Evolutionary conservation across 768 basidiomycete genomes (phyloP).

Genomic region (Lanmaoa rubissima): DNA sequence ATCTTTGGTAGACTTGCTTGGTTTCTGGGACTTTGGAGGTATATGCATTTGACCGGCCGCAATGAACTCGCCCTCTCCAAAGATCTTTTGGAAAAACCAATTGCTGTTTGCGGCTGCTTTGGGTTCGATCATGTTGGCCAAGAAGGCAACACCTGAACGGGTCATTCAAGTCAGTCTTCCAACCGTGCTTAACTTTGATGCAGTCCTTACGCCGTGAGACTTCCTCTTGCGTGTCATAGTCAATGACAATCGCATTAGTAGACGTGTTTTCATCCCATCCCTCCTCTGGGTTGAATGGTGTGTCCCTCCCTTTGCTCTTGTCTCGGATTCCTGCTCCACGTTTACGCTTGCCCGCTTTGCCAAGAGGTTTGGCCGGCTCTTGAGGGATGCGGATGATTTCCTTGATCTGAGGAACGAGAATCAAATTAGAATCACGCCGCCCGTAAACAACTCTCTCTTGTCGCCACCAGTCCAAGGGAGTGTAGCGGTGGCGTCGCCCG

Average conservation of each 20-base stretch:
- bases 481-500: constrained; percentile 62
- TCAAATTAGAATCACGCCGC: constrained; percentile 47
- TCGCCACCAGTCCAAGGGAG: constrained; percentile 91
- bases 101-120: constrained; percentile 55
- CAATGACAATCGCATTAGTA: constrained; percentile 61
- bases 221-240: constrained; percentile 61
- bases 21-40: constrained; percentile 77
- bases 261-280: constrained; percentile 87
- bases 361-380: constrained; percentile 48
- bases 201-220: constrained; percentile 64
- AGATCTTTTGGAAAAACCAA: constrained; percentile 90
- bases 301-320: constrained; percentile 36
- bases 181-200: background rate
- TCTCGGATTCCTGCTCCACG: constrained; percentile 30
- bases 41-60: constrained; percentile 87
- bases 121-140: constrained; percentile 64
- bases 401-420: constrained; percentile 64
- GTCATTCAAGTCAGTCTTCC: constrained; percentile 2
- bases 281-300: constrained; percentile 53
- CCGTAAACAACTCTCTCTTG: constrained; percentile 86
- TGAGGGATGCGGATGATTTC: constrained; percentile 59
- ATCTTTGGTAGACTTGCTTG: constrained; percentile 85
- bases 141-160: constrained; percentile 71
- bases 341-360: constrained; percentile 37
- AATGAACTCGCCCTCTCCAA: constrained; percentile 87